A percentile compares a stretch with the other conserved stretches of the same genome.
Conservation (phyloP, 2,329 filamentous ascomycete species). For the Aspergillus latus region DNA sequence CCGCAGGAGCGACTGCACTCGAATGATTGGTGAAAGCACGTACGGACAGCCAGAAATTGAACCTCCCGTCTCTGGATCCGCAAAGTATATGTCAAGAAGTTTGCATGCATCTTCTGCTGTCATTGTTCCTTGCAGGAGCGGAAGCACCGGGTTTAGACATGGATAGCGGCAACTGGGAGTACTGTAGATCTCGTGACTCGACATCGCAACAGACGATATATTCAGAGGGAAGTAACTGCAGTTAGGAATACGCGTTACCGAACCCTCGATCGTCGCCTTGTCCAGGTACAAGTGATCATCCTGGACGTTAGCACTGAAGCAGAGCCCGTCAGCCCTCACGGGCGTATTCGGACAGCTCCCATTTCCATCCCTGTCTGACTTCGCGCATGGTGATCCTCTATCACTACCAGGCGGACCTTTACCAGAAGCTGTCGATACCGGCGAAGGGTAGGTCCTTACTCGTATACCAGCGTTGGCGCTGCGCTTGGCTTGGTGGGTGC, state of each 20-base stretch:
- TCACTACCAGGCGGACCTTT: too few species aligned
- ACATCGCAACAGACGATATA: background rate
- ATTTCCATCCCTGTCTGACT: too few species aligned
- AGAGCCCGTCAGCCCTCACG: too few species aligned
- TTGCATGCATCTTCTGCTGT: slow-evolving; percentile 46
- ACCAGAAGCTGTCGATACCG: too few species aligned
- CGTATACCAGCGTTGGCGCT: background rate
- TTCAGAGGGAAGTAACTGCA: background rate
- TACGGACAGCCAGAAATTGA: slow-evolving; percentile 50
- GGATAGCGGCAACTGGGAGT: slow-evolving; percentile 27
- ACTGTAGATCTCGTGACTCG: background rate
- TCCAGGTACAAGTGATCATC: too few species aligned
- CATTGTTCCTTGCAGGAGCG: slow-evolving; percentile 42
- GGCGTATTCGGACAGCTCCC: too few species aligned
- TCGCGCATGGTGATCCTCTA: too few species aligned
- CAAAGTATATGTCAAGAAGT: slow-evolving; percentile 50
- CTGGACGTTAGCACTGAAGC: too few species aligned
- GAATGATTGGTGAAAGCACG: slow-evolving; percentile 49
- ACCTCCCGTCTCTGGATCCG: slow-evolving; percentile 40
- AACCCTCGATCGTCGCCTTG: too few species aligned
- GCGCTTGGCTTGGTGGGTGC: background rate
- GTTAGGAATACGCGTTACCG: background rate
- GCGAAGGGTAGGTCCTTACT: background rate
- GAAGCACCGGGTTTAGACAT: slow-evolving; percentile 46
- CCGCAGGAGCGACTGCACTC: slow-evolving; percentile 47